Percentiles rank a stretch among this genome's conserved stretches.
Evolutionary conservation across 805 yeast species (phyloP).

Genomic region (Cyberlindnera nakhonratchasimensis): DNA sequence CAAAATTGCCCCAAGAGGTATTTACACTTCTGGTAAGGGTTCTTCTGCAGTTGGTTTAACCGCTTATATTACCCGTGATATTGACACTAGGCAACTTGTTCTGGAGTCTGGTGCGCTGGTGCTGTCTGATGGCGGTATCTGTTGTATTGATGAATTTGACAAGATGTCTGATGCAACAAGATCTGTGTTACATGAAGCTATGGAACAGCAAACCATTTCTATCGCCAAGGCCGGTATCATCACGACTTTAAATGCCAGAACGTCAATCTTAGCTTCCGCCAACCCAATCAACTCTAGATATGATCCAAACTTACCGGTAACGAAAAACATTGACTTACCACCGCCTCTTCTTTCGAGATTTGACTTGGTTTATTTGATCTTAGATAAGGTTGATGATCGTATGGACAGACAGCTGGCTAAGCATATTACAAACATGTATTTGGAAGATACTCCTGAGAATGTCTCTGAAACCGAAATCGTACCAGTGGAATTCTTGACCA

Average conservation of each 20-base stretch:
- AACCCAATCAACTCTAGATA: conserved; percentile 95
- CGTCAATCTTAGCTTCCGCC: conserved; percentile 93
- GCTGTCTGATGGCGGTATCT: conserved; percentile 94
- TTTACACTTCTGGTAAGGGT: conserved; percentile 97
- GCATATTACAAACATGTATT: conserved; percentile 87
- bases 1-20: conserved; percentile 96
- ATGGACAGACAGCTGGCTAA: conserved; percentile 82
- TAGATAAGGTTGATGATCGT: conserved; percentile 88
- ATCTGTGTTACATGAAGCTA: conserved; percentile 94
- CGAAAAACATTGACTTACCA: conserved; percentile 92
- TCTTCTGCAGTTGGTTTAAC: conserved; percentile 99
- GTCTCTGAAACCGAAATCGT: conserved; percentile 66
- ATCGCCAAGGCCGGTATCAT: conserved; percentile 98
- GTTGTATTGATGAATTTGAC: conserved; percentile 98
- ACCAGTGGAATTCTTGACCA: conserved; percentile 83
- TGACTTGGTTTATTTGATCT: conserved; percentile 86
- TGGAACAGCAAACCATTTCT: conserved; percentile 98
- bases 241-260: conserved; percentile 93
- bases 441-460: conserved; percentile 79
- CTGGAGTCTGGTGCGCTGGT: conserved; percentile 96
- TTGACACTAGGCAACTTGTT: conserved; percentile 89
- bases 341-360: conserved; percentile 94
- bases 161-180: conserved; percentile 94
- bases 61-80: conserved; percentile 92
- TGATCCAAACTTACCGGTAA: conserved; percentile 92